Base-by-base conservation (phyloP, 177 flowering plant species). In the Tripterygium wilfordii region DNA sequence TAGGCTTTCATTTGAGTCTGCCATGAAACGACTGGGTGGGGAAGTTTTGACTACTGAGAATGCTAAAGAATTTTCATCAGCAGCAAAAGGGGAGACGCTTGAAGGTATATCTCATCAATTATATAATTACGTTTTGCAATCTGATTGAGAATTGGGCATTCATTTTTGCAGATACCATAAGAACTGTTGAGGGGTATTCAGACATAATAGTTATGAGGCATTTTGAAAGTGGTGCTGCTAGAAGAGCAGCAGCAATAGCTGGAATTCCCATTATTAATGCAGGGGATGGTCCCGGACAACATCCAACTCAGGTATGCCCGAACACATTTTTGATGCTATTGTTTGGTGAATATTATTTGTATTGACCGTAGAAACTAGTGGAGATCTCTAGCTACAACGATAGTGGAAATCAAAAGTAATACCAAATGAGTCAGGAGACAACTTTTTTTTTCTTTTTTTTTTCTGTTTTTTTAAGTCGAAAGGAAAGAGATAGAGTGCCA, bases 251-350 rank as follows among this genome's bases (percentile, higher is more conserved):
- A 5, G 63, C 69, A 5, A 85, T 88, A 8, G 97, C 99, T 19
- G 53, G 57, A 53, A 89, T 92, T 62, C 99, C 97, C 16, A 42
- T 92, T 53, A 89, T 92, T 49, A 92, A 92, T 79, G 99, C 99
- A 23, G 99, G 97, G 40, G 99, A 92, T 81, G 99, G 99, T 55
- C 99, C 99, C 20, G 99, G 99, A 48, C 91, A 92, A 47, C 99
- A 92, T 69, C 99, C 99, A 27, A 82, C 92, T 37, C 97, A 92
- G 83, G 98, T 80, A 42, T 53, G 58, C 22, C 16, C 13, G n/a
- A 14, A 15, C n/a, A n/a, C n/a, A n/a, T n/a, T n/a, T n/a, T n/a
- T n/a, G n/a, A n/a, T n/a, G n/a, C n/a, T n/a, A n/a, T n/a, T n/a
- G n/a, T n/a, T n/a, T n/a, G n/a, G n/a, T n/a, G n/a, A n/a, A n/a